These are phyloP conservation scores for Eucommia ulmoides DNA, from an alignment of 257 asterid genomes.

Conservation along the genomic window DNA sequence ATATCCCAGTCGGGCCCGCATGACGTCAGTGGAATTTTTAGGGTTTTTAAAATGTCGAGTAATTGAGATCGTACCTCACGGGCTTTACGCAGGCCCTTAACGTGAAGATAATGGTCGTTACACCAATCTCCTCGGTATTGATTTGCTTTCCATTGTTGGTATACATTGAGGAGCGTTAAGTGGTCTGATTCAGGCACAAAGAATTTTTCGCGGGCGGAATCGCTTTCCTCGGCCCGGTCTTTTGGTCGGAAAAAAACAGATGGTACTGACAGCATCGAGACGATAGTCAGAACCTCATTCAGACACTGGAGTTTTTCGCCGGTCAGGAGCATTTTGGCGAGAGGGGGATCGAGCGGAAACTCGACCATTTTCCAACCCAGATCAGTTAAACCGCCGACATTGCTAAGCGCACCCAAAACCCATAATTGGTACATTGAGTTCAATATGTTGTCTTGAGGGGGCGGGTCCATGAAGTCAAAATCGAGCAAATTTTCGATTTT, in stretches of 20 bases:
- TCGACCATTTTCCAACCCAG: conserved; percentile 98
- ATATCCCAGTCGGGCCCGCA: conserved; percentile 91
- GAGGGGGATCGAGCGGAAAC: conserved; percentile 97
- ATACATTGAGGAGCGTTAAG: conserved; percentile 69
- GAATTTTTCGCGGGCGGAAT: conserved; percentile 88
- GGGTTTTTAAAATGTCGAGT: conserved; percentile 61
- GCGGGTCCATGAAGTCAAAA: conserved; percentile 97
- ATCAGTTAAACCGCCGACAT: conserved; percentile 71
- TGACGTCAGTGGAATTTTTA: conserved; percentile 65
- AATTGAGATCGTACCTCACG: conserved; percentile 89
- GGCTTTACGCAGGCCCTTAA: conserved; percentile 79
- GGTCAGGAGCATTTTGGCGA: conserved; percentile 87
- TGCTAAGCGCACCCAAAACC: conserved; percentile 89
- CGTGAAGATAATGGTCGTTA: conserved; percentile 83
- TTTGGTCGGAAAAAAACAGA: conserved; percentile 90
- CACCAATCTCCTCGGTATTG: conserved; percentile 91
- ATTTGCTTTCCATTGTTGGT: conserved; percentile 83
- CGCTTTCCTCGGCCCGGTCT: conserved; percentile 95
- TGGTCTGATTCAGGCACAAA: conserved; percentile 94
- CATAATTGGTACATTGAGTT: conserved; percentile 95
- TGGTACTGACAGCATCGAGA: conserved; percentile 95
- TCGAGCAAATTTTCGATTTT: conserved; percentile 72
- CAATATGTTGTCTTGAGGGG: conserved; percentile 89
- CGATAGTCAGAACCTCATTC: conserved; percentile 81
- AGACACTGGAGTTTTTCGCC: conserved; percentile 72